phyloP scores from a whole-genome alignment of 2,329 filamentous ascomycete species.

The Davidsoniella virescens region DNA sequence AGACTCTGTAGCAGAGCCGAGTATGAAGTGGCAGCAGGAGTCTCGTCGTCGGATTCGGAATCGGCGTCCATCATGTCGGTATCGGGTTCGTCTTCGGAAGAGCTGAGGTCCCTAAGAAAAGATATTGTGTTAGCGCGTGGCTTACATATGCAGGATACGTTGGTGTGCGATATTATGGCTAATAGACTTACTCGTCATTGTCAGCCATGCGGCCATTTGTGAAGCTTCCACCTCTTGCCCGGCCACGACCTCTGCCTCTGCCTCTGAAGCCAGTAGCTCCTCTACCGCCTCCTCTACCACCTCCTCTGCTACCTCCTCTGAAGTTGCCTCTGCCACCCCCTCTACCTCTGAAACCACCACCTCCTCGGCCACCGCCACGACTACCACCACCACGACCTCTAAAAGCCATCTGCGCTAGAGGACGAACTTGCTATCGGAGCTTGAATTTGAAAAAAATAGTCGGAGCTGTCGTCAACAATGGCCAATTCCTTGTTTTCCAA shows the following conservation, averaged over 20 bases:
- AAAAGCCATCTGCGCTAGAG: constrained; percentile 6
- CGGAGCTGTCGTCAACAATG: too few relatives aligned
- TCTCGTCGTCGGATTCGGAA: constrained; percentile 28
- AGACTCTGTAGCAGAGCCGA: constrained; percentile 42
- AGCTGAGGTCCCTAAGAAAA: neutral
- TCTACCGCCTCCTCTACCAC: constrained; percentile 3
- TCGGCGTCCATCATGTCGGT: constrained; percentile 19
- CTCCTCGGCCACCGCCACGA: constrained; percentile 13
- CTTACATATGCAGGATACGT: neutral
- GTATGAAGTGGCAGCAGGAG: constrained; percentile 29
- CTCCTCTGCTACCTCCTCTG: neutral
- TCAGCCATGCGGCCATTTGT: constrained; percentile 30
- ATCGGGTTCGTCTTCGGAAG: constrained; percentile 29
- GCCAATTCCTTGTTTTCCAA: neutral
- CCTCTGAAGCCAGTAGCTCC: constrained; percentile 20
- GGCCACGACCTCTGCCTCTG: constrained; percentile 22
- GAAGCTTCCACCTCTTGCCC: constrained; percentile 24
- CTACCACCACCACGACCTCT: constrained; percentile 14
- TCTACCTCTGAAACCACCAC: constrained; percentile 1
- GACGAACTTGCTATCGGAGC: neutral
- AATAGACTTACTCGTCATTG: constrained; percentile 21
- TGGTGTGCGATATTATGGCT: neutral
- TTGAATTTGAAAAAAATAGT: neutral
- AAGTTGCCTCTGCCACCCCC: constrained; percentile 17
- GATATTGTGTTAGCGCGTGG: neutral